Percentiles rank a stretch among this genome's conserved stretches.
Evolutionary conservation across 768 basidiomycete genomes (phyloP).

Genomic region (Russula foetens): DNA sequence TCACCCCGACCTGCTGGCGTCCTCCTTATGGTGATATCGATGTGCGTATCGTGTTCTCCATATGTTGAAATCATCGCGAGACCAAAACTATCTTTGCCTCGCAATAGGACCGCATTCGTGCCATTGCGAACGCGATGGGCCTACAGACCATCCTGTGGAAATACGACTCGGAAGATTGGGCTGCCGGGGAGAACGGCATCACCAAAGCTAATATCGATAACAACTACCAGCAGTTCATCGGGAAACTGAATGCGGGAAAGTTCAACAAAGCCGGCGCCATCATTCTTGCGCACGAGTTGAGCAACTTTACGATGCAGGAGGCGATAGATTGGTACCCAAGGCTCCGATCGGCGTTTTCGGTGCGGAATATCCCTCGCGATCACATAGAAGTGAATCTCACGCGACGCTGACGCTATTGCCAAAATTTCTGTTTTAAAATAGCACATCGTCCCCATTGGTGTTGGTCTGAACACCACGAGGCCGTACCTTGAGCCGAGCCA

Average conservation of each 20-base stretch:
- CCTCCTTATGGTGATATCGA: conserved; percentile 69
- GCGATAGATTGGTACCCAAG: conserved; percentile 42
- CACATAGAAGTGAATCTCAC: too few relatives aligned
- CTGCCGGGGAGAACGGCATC: conserved; percentile 19
- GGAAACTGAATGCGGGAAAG: conserved; percentile 1
- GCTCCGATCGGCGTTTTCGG: conserved; percentile 38
- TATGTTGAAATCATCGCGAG: not conserved
- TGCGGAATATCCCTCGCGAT: conserved; percentile 23
- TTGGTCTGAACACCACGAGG: conserved; percentile 41
- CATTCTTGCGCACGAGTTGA: conserved; percentile 50
- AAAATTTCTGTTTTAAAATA: not conserved
- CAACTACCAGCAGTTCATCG: conserved; percentile 5
- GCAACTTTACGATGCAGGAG: conserved; percentile 53
- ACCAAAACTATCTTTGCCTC: not conserved
- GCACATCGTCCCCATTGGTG: conserved; percentile 45
- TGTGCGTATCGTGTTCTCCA: not conserved
- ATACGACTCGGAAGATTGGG: conserved; percentile 65
- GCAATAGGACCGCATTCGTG: conserved; percentile 52
- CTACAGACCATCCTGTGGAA: conserved; percentile 69
- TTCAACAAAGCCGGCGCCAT: conserved; percentile 34
- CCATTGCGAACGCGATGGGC: conserved; percentile 58
- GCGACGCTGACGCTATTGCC: too few relatives aligned
- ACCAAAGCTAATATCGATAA: conserved; percentile 3
- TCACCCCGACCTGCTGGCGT: conserved; percentile 53
- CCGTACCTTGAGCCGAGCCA: conserved; percentile 45